Percentiles rank a stretch among this genome's conserved stretches.
phyloP scores from a whole-genome alignment of 2,329 filamentous ascomycete genomes.

The Phaeosphaeria sp. region DNA sequence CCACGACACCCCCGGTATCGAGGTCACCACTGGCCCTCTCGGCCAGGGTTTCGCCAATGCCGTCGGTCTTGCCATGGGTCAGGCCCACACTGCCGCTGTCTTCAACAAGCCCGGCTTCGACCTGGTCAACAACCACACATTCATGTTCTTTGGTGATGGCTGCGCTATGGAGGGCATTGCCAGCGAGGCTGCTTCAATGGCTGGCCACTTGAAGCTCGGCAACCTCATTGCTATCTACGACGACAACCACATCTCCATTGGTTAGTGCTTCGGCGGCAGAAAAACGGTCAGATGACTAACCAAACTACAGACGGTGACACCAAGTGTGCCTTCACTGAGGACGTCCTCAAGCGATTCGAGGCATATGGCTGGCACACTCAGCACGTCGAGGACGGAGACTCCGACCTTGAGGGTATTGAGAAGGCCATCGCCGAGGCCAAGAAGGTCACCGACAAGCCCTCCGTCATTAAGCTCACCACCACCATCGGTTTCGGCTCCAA shows the following conservation, averaged over 20 bases:
- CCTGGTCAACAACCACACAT: conserved; percentile 96
- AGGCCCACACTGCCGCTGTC: conserved; percentile 85
- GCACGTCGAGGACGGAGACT: conserved; percentile 85
- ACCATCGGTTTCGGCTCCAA: conserved; percentile 96
- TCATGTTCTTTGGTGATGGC: conserved; percentile 94
- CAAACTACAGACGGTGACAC: conserved; percentile 79
- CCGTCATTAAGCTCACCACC: conserved; percentile 94
- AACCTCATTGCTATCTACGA: conserved; percentile 98
- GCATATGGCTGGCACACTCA: conserved; percentile 95
- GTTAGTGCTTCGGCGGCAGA: conserved; percentile 50
- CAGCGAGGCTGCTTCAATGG: conserved; percentile 86
- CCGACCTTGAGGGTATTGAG: conserved; percentile 86
- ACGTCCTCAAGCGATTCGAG: conserved; percentile 93
- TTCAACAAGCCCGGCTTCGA: conserved; percentile 98
- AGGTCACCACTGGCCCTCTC: conserved; percentile 97
- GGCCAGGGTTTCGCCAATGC: conserved; percentile 98
- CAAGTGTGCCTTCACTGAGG: conserved; percentile 95
- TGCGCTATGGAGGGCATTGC: conserved; percentile 99
- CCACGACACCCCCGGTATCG: conserved; percentile 94
- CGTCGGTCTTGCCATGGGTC: conserved; percentile 95
- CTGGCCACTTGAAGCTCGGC: conserved; percentile 95
- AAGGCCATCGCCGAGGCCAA: conserved; percentile 84
- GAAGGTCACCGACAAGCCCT: conserved; percentile 93
- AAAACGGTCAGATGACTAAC: conserved; percentile 16
- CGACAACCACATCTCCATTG: conserved; percentile 95